Conservation (phyloP, 495 filamentous ascomycete species). For the Daldinia grandis region DNA sequence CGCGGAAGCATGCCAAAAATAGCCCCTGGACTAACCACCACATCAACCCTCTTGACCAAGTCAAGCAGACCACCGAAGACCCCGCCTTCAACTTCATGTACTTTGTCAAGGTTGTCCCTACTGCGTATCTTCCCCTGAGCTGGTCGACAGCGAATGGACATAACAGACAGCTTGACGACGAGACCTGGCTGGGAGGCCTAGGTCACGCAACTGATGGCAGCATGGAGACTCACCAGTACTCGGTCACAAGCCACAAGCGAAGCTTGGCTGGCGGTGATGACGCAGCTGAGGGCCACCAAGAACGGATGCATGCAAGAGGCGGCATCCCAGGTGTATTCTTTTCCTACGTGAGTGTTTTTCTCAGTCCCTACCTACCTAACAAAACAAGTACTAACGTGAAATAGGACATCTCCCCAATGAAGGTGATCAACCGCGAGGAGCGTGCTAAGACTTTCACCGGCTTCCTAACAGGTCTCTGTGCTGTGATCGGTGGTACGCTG, state of each 20-base stretch:
- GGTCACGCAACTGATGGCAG: slow-evolving; percentile 73
- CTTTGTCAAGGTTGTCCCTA: slow-evolving; percentile 97
- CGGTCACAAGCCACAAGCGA: slow-evolving; percentile 92
- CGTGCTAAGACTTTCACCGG: slow-evolving; percentile 85
- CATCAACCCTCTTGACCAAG: slow-evolving; percentile 88
- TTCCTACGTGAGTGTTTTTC: slow-evolving; percentile 76
- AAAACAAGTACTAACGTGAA: slow-evolving; percentile 4
- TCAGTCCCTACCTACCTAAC: not conserved
- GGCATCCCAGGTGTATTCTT: slow-evolving; percentile 99
- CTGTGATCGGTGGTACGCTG: slow-evolving; percentile 91
- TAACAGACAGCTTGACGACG: slow-evolving; percentile 60
- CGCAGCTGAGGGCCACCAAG: slow-evolving; percentile 83
- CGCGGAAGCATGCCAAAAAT: slow-evolving; percentile 64
- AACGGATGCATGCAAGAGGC: slow-evolving; percentile 84
- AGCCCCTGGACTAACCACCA: slow-evolving; percentile 87
- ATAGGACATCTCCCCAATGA: slow-evolving; percentile 98
- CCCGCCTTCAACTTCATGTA: slow-evolving; percentile 97
- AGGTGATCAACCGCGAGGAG: slow-evolving; percentile 96
- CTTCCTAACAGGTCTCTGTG: slow-evolving; percentile 93
- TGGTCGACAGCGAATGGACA: slow-evolving; percentile 62
- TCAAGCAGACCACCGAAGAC: slow-evolving; percentile 78
- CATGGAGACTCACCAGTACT: slow-evolving; percentile 97
- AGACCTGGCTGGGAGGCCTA: slow-evolving; percentile 69
- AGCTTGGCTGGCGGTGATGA: slow-evolving; percentile 84
- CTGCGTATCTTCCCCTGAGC: slow-evolving; percentile 89